phyloP scores from a whole-genome alignment of 805 yeast species.

The Monosporozyma aerobia region DNA sequence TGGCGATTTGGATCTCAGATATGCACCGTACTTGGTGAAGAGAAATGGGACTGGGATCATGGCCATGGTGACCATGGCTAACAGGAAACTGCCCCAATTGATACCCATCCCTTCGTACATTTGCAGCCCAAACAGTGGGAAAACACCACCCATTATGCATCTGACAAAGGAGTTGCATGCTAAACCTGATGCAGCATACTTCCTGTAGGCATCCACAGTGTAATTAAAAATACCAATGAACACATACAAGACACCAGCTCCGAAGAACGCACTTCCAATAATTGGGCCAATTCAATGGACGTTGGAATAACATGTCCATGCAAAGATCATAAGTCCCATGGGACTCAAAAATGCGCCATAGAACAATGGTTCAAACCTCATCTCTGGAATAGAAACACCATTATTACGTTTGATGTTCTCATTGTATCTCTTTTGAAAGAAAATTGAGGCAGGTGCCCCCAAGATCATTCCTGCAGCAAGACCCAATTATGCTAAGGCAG shows the following conservation, averaged over 20 bases:
- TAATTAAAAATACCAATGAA: constrained; percentile 62
- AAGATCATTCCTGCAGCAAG: constrained; percentile 42
- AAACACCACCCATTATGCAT: constrained; percentile 45
- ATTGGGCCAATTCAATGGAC: constrained; percentile 70
- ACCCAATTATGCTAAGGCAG: constrained; percentile 59
- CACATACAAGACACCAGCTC: constrained; percentile 56
- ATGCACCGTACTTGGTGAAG: constrained; percentile 41
- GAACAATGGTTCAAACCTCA: constrained; percentile 49
- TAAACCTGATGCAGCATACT: constrained; percentile 44
- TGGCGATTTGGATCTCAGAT: constrained; percentile 37
- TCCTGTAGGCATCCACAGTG: constrained; percentile 53
- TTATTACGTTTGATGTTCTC: constrained; percentile 37
- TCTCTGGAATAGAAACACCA: constrained; percentile 50
- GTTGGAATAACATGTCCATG: constrained; percentile 53
- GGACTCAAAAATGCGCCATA: constrained; percentile 58
- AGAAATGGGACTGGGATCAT: constrained; percentile 49
- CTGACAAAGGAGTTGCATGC: constrained; percentile 45
- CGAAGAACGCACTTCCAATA: constrained; percentile 63
- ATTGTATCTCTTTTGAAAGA: constrained; percentile 37
- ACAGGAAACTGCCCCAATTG: constrained; percentile 48
- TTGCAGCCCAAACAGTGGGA: constrained; percentile 49
- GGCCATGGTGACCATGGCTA: constrained; percentile 41
- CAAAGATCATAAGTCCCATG: constrained; percentile 62
- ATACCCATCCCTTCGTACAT: constrained; percentile 48
- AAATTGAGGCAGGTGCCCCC: constrained; percentile 37